Base-by-base conservation (phyloP, 73 alveolate genomes). In the Paramecium caudatum region DNA sequence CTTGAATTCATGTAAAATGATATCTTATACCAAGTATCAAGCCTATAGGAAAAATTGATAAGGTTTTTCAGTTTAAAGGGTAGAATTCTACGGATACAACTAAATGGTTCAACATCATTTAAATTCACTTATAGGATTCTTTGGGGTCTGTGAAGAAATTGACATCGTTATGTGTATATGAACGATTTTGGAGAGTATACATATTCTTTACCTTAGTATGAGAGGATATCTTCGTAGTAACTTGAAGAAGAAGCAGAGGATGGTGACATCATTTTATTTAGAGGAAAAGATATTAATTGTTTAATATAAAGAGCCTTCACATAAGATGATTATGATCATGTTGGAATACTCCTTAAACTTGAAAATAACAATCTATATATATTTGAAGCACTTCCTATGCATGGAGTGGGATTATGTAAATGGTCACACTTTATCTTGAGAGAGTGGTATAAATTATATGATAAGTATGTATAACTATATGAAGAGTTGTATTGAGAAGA, bases 221-320 rank as follows among this genome's bases (percentile, higher is more conserved):
- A 63, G 15, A 55, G 96, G 46, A 25, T 90, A 4, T 85, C 95
- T 3, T 82, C 86, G 33, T 65, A 90, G 36, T 90, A 92, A 19
- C 65, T 92, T 39, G 46, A 50, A 1, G 63, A 62, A 30, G 74
- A 45, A 7, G 97, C 96, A 0, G 94, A 91, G 3, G 93, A 96
- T n/a, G 99, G 99, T 16, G 99, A 96, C 74, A 61, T 96, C 10
- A 65, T 96, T 4, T 90, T 96, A 36, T 96, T 96, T 88, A 70
- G 92, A 95, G 95, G 95, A 21, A 93, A 93, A 68, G 82, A 92
- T 62, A 46, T 93, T 9, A 85, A 90, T 46, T 88, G 97, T 4
- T 93, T 91, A 61, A 23, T 91, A 16, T 92, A 96, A 47, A 93
- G 99, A 47, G 68, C 95, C 17, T 23, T 96, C 23, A 96, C 99